These are phyloP conservation scores for Calocera viscosa DNA, from an alignment of 768 basidiomycete genomes.

Conservation along the genomic window DNA sequence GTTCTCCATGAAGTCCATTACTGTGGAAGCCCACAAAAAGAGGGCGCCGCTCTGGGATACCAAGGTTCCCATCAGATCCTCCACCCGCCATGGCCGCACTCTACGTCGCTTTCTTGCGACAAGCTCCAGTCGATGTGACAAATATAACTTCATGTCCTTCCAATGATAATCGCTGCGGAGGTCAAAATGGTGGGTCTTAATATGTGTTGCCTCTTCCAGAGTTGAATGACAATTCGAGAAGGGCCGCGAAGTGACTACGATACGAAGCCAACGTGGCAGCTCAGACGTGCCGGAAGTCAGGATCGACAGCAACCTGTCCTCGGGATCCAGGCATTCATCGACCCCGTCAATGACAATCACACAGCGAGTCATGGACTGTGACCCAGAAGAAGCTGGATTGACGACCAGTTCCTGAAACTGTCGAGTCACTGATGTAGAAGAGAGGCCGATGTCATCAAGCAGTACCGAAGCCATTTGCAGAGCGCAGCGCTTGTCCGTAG, in stretches of 20 bases:
- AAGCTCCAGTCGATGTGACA: not conserved
- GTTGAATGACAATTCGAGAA: constrained; percentile 13
- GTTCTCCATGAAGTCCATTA: not conserved
- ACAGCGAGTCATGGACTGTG: not conserved
- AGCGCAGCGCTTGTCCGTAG: constrained; percentile 15
- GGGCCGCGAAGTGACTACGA: not conserved
- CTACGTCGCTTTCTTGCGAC: not conserved
- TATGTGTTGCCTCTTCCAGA: not conserved
- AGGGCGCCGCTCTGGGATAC: not conserved
- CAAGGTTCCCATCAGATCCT: not conserved
- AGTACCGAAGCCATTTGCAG: constrained; percentile 26
- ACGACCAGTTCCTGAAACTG: constrained; percentile 4
- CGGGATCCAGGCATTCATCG: not conserved
- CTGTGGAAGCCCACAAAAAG: not conserved
- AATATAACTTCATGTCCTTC: not conserved
- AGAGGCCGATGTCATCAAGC: constrained; percentile 15
- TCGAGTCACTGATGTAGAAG: constrained; percentile 20
- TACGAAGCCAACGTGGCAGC: not conserved
- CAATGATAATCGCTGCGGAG: not conserved
- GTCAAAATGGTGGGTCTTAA: not conserved
- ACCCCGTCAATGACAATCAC: not conserved
- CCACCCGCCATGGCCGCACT: not conserved
- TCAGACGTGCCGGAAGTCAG: not conserved
- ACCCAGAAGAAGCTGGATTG: constrained; percentile 4
- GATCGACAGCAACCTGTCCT: constrained; percentile 1